These are phyloP conservation scores for Xerocomellus intermedius DNA, from an alignment of 768 basidiomycete genomes.

Conservation along the genomic window DNA sequence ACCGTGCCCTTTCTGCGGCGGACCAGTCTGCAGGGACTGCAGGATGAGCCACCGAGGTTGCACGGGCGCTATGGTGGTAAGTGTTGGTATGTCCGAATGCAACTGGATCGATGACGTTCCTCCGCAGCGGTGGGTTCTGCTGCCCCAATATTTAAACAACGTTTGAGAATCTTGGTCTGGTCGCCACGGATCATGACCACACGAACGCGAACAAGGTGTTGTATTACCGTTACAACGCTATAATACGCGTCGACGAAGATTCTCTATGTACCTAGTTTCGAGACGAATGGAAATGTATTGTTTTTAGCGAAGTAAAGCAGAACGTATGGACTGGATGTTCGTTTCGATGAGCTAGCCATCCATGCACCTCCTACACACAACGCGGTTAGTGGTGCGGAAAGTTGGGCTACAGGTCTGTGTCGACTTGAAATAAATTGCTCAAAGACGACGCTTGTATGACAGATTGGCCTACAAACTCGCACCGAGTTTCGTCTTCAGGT, in stretches of 20 bases:
- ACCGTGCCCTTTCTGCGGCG: constrained; percentile 1
- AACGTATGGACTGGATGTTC: no score
- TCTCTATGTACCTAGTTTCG: background rate
- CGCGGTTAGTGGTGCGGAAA: no score
- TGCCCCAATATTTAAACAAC: background rate
- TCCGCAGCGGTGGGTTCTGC: background rate
- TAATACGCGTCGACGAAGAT: background rate
- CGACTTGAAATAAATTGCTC: no score
- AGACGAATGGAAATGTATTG: background rate
- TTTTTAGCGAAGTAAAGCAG: background rate
- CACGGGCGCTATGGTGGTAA: background rate
- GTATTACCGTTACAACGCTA: background rate
- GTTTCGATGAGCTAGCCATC: no score
- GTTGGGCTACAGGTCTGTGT: no score
- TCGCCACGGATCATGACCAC: background rate
- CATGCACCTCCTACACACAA: no score
- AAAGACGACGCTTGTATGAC: no score
- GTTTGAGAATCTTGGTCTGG: no score
- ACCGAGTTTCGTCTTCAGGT: no score
- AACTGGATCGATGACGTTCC: background rate
- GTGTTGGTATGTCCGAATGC: background rate
- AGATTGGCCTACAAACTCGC: no score
- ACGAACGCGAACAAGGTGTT: background rate
- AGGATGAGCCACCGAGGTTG: background rate
- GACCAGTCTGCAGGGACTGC: constrained; percentile 1